Evolutionary conservation across 495 filamentous ascomycete species (phyloP), one percentile per base, ranked within the genome.

Genomic region (Penicillium ucsense): DNA sequence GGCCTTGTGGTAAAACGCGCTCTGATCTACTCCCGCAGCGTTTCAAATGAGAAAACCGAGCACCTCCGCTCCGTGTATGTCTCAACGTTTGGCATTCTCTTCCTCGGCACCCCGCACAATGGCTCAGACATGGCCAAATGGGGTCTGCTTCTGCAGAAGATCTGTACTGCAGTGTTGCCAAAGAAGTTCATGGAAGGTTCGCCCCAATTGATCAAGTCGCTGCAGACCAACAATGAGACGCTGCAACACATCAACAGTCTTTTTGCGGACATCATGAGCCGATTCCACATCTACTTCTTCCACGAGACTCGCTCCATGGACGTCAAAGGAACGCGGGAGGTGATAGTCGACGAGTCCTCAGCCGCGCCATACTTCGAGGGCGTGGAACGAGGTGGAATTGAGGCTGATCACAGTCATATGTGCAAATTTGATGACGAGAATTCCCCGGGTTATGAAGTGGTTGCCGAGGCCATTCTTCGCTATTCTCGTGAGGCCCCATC

Each of bases 71-170:
- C 85, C 4, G 80, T 94, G 28, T 89, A 79, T 52, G 82, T 90
- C 6, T 89, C 86, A 3, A 91, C 88, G 0, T 94, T 84, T 48
- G 88, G 85, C 12, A 81, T 94, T 31, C 73, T 94, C 27, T 94
- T 94, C 57, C 73, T 94, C 31, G 88, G 88, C 12, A 94, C 88
- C n/a, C 88, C 88, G 6, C 88, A 94, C 57, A 82, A 78, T 39
- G 88, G 88, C 0, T 80, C 86, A 3, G 83, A 87, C 51, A 57
- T 85, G 9, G 88, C 88, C 6, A 78, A 79, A 63, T 90, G 85
- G 86, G 87, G 85, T 3, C 68, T 77, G 6, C 70, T 88, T 48
- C 65, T 89, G 38, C 84, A 91, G 57, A 76, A 77, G 44, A 85
- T 94, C 62, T 84, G 82, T 51, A 75, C 74, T 31, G 78, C 78